Percentiles rank a stretch among this genome's conserved stretches.
Evolutionary conservation across 495 filamentous ascomycete species (phyloP).

Genomic region (Penicillium diatomitis): DNA sequence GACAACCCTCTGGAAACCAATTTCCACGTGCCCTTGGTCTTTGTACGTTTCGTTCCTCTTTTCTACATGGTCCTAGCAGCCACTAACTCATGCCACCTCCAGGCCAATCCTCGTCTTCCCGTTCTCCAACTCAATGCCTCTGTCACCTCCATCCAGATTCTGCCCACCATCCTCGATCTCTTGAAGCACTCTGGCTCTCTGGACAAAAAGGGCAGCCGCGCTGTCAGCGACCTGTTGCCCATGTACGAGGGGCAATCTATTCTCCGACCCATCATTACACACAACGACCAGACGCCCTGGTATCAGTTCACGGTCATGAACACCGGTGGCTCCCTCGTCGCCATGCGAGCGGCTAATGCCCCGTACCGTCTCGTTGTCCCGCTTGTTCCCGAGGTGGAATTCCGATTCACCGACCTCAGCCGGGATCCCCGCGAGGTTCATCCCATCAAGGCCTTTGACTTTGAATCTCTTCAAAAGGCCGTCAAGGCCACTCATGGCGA

Average conservation of each 20-base stretch:
- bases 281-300: slow-evolving; percentile 24
- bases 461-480: slow-evolving; percentile 16
- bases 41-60: slow-evolving; percentile 11
- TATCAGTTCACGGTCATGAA: slow-evolving; percentile 42
- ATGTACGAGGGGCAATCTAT: slow-evolving; percentile 41
- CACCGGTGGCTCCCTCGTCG: slow-evolving; percentile 33
- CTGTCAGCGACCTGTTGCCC: slow-evolving; percentile 28
- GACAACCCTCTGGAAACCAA: slow-evolving; percentile 42
- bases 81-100: neutral
- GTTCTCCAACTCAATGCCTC: slow-evolving; percentile 33
- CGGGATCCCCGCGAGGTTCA: slow-evolving; percentile 28
- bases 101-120: slow-evolving; percentile 36
- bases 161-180: slow-evolving; percentile 43
- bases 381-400: slow-evolving; percentile 28
- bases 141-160: slow-evolving; percentile 36
- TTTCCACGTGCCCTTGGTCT: slow-evolving; percentile 42
- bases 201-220: slow-evolving; percentile 17
- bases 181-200: slow-evolving; percentile 37
- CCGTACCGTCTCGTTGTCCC: slow-evolving; percentile 35
- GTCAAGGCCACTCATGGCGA: slow-evolving; percentile 23
- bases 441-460: slow-evolving; percentile 23
- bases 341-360: slow-evolving; percentile 28
- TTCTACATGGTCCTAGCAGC: neutral
- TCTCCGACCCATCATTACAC: slow-evolving; percentile 28
- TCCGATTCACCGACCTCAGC: slow-evolving; percentile 26